phyloP scores from a whole-genome alignment of 768 basidiomycete genomes.

The Suillus luteus region DNA sequence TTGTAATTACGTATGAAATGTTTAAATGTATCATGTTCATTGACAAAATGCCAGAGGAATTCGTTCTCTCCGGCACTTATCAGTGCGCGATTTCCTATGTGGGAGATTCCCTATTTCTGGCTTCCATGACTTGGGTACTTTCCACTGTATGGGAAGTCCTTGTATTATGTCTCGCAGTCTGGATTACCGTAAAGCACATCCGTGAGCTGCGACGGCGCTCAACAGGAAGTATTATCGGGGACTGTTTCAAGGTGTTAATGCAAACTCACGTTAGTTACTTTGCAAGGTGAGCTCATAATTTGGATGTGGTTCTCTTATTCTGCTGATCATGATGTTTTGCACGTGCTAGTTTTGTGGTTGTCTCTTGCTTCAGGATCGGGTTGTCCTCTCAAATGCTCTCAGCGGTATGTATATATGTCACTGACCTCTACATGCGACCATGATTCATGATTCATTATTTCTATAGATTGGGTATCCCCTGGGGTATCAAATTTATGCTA shows the following conservation, averaged over 20 bases:
- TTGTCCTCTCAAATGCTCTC: neutral
- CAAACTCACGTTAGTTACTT: neutral
- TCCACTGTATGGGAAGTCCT: neutral
- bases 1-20: neutral
- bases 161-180: neutral
- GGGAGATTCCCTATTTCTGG: neutral
- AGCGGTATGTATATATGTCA: neutral
- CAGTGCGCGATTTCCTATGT: neutral
- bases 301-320: neutral
- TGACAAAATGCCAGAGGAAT: neutral
- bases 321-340: neutral
- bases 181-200: neutral
- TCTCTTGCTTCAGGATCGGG: neutral
- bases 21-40: neutral
- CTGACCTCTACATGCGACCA: neutral
- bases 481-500: neutral
- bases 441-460: neutral
- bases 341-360: neutral
- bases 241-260: neutral
- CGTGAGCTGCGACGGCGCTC: neutral
- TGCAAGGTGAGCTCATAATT: neutral
- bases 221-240: neutral
- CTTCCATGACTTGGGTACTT: neutral
- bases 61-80: neutral
- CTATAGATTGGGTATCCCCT: neutral